phyloP scores from a whole-genome alignment of 306 rosid genomes.

The Boehmeria nivea region DNA sequence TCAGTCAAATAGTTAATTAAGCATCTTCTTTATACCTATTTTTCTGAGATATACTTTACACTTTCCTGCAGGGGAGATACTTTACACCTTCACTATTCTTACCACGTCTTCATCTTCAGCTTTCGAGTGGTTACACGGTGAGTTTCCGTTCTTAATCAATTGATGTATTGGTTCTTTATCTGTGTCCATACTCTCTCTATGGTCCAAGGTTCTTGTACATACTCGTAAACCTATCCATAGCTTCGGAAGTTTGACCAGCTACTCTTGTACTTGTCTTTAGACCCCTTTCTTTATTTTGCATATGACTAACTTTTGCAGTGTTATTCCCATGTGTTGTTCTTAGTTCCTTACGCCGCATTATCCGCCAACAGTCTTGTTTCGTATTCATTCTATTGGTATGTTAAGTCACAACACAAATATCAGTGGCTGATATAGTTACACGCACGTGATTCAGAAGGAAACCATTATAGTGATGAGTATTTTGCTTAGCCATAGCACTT shows the following conservation, averaged over 20 bases:
- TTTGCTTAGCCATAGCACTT: too few relatives aligned
- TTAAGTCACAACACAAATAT: too few relatives aligned
- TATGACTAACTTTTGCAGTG: too few relatives aligned
- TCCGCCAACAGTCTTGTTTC: too few relatives aligned
- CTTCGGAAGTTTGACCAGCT: not conserved
- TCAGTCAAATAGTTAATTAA: not conserved
- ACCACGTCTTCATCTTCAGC: constrained; percentile 77
- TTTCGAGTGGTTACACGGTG: constrained; percentile 83
- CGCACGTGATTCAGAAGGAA: too few relatives aligned
- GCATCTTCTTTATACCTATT: not conserved
- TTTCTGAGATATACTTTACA: not conserved
- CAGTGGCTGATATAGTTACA: too few relatives aligned
- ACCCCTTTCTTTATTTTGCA: too few relatives aligned
- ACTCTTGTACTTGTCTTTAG: too few relatives aligned
- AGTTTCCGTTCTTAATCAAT: constrained; percentile 24
- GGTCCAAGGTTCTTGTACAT: not conserved
- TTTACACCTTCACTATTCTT: constrained; percentile 71
- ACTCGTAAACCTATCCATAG: not conserved
- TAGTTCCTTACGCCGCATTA: too few relatives aligned
- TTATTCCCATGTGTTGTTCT: too few relatives aligned
- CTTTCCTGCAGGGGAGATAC: constrained; percentile 49
- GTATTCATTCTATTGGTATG: too few relatives aligned
- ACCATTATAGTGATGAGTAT: too few relatives aligned
- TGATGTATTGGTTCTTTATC: not conserved
- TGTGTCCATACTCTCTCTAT: not conserved